Evolutionary conservation across 768 basidiomycete genomes (phyloP), one percentile per base, ranked within the genome.

Genomic region (Auriscalpium microsporum): DNA sequence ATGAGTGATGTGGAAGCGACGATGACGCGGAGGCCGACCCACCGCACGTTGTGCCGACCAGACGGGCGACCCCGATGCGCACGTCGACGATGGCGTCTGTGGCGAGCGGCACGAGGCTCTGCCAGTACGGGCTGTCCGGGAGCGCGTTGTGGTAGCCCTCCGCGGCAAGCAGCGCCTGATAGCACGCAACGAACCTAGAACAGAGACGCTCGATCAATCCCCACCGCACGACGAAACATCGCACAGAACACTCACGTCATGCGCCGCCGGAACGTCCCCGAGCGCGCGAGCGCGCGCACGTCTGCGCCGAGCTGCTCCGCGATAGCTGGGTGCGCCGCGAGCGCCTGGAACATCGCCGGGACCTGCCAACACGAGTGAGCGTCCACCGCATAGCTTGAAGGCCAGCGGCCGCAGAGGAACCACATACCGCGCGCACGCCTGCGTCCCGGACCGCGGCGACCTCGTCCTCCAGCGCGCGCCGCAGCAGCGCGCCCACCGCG

Each of bases 401-500:
- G 28, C 28, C 28, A 28, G 28, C 28, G 28, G 28, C 28, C 28
- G 4, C 7, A 50, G 55, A 48, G 48, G 37, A 34, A 13, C 38
- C 34, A 77, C 92, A 70, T 66, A 91, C 89, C 62, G 73, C 72
- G 40, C 69, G 66, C 21, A 90, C 77, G 1, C 86, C 88, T 40
- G 82, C 79, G 63, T 91, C 88, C 52, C 94, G 75, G 4, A 98
- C 92, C 37, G 87, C 83, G n/a, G 91, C 86, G 52, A 90, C 89
- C 16, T 71, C 72, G 64, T 96, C 94, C 58, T 81, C 78, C 44
- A 95, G 71, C 0, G 84, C 89, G 55, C 72, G 74, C 16, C 47
- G 19, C 54, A 45, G 35, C 17, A 55, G 47, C 47, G 16, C 35
- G 16, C 37, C 40, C 23, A 49, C 28, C 19, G 10, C 37, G 19